Conservation (phyloP, 371 early-diverging fungal species). For the Rhizopus sp. region DNA sequence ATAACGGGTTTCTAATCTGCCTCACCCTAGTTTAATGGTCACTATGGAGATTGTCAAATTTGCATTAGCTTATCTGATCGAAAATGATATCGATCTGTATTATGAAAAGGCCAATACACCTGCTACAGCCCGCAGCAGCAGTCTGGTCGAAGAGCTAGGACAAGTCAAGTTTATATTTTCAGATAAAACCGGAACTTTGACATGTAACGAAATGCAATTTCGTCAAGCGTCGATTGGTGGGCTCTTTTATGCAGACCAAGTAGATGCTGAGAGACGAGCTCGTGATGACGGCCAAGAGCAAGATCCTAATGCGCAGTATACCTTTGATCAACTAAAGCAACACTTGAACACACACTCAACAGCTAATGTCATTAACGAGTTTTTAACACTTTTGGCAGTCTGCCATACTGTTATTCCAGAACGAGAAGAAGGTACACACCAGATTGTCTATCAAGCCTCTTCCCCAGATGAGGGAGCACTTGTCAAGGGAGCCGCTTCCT, state of each 20-base stretch:
- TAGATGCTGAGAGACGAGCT: constrained; percentile 64
- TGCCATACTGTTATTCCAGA: constrained; percentile 98
- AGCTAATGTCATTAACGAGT: constrained; percentile 64
- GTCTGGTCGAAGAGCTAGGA: constrained; percentile 94
- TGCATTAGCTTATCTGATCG: constrained; percentile 78
- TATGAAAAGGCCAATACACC: constrained; percentile 83
- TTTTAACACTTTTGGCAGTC: constrained; percentile 79
- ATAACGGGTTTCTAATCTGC: not conserved
- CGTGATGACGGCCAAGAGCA: constrained; percentile 15
- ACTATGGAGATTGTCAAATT: constrained; percentile 92
- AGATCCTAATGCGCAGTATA: constrained; percentile 51
- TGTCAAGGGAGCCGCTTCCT: constrained; percentile 74
- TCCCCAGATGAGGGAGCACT: constrained; percentile 92
- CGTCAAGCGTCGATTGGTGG: constrained; percentile 83
- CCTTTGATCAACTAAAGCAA: constrained; percentile 61
- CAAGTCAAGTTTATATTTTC: constrained; percentile 85
- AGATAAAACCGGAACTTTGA: constrained; percentile 95
- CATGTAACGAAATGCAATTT: constrained; percentile 96
- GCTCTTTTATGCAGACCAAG: constrained; percentile 66
- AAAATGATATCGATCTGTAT: constrained; percentile 83
- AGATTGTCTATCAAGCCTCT: constrained; percentile 82
- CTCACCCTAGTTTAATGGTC: constrained; percentile 67
- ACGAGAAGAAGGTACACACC: constrained; percentile 38
- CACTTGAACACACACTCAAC: constrained; percentile 32
- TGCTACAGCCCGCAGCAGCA: constrained; percentile 84